Evolutionary conservation across 2,329 filamentous ascomycete species (phyloP).

Genomic region (Leptographium procerum): DNA sequence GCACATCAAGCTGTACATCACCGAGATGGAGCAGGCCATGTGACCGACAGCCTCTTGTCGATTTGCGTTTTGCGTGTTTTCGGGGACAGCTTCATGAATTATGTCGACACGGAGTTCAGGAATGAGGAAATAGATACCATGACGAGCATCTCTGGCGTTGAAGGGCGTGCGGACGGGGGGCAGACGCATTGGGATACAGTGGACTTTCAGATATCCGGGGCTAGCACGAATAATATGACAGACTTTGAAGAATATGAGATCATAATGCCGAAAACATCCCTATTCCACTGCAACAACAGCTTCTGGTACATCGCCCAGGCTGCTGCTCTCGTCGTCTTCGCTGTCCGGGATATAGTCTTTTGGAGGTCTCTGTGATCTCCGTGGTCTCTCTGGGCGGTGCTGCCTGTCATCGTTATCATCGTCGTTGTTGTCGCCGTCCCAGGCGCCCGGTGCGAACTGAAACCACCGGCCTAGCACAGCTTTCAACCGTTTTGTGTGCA

Average conservation of each 20-base stretch:
- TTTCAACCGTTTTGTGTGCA: slow-evolving; percentile 23
- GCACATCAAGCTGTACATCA: slow-evolving; percentile 95
- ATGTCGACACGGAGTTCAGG: slow-evolving; percentile 12
- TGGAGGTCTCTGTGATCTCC: neutral
- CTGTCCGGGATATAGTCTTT: slow-evolving; percentile 9
- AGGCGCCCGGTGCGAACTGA: slow-evolving; percentile 25
- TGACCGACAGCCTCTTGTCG: too few relatives aligned
- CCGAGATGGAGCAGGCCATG: slow-evolving; percentile 92
- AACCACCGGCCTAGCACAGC: slow-evolving; percentile 58
- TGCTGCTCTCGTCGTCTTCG: slow-evolving; percentile 8
- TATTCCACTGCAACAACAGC: too few relatives aligned
- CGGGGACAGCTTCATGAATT: slow-evolving; percentile 13
- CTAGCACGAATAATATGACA: neutral
- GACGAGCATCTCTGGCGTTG: too few relatives aligned
- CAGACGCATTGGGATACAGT: too few relatives aligned
- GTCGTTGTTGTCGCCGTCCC: neutral
- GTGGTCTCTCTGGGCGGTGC: neutral
- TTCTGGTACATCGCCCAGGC: neutral
- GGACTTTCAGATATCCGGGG: neutral
- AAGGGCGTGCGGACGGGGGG: too few relatives aligned
- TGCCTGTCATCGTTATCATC: neutral
- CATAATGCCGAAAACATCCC: neutral
- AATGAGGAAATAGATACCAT: slow-evolving; percentile 20
- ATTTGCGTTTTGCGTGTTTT: slow-evolving; percentile 9
- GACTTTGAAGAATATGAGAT: neutral